Evolutionary conservation across 176 grass and related monocot genomes (phyloP).

Genomic region (Zoysia pacifica): DNA sequence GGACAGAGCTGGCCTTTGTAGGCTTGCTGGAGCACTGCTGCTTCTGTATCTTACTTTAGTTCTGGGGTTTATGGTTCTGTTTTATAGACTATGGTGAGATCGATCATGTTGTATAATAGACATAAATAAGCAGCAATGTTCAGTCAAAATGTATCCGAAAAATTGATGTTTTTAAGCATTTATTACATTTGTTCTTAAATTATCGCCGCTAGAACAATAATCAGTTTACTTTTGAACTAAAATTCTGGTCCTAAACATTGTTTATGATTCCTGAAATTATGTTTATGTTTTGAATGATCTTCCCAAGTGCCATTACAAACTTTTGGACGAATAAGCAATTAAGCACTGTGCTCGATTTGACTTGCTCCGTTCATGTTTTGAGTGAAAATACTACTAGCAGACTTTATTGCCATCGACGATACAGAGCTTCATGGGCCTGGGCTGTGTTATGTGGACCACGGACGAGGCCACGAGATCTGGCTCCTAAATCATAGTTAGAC

Average conservation of each 20-base stretch:
- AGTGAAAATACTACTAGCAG: no score
- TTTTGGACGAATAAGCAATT: no score
- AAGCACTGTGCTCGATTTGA: no score
- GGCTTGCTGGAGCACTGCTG: constrained; percentile 35
- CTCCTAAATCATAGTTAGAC: background rate
- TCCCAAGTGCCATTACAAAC: no score
- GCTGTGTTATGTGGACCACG: no score
- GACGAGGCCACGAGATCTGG: no score
- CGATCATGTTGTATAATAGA: constrained; percentile 43
- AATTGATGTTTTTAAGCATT: background rate
- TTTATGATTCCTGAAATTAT: no score
- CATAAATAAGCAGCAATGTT: constrained; percentile 54
- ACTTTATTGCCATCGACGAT: no score
- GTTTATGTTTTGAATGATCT: background rate
- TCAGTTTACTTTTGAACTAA: no score
- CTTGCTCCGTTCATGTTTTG: no score
- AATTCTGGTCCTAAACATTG: no score
- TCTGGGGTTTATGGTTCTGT: constrained; percentile 24
- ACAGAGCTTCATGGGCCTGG: background rate
- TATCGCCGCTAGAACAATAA: background rate
- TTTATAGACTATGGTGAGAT: constrained; percentile 38
- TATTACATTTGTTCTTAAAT: background rate
- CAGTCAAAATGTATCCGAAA: constrained; percentile 14
- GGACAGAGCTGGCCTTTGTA: constrained; percentile 38
- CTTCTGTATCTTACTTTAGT: constrained; percentile 47